Percentiles rank a stretch among this genome's conserved stretches.
Evolutionary conservation across 1,139 yeast species (phyloP).

Genomic region (Kluyveromyces sp.): DNA sequence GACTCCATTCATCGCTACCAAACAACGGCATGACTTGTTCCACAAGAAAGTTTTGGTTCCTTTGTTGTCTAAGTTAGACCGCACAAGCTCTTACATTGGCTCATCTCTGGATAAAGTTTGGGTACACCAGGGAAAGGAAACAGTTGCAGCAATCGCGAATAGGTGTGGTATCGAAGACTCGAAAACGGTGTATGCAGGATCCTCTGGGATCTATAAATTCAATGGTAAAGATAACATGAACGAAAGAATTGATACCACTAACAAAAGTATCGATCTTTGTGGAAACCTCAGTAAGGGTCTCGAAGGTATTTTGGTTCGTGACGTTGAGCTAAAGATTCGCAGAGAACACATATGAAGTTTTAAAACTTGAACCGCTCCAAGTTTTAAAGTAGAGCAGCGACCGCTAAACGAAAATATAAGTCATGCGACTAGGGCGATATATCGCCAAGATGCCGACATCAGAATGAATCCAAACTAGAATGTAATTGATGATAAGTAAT

Average conservation of each 20-base stretch:
- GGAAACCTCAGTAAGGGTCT: conserved; percentile 55
- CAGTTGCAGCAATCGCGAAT: conserved; percentile 36
- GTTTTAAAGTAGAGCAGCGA: too few relatives aligned
- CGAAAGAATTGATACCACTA: conserved; percentile 31
- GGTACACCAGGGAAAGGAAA: conserved; percentile 23
- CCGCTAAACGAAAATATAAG: too few relatives aligned
- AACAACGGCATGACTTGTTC: conserved; percentile 20
- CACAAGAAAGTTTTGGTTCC: conserved; percentile 9
- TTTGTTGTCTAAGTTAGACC: conserved; percentile 6
- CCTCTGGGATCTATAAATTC: conserved; percentile 57
- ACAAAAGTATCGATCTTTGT: conserved; percentile 45
- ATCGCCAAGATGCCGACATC: too few relatives aligned
- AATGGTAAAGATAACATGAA: conserved; percentile 33
- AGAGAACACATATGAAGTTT: too few relatives aligned
- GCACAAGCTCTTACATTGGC: conserved; percentile 38
- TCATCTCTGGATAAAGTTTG: conserved; percentile 18
- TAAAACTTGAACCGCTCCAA: too few relatives aligned
- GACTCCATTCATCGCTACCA: conserved; percentile 47
- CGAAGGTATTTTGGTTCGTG: conserved; percentile 57
- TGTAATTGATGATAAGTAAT: background rate
- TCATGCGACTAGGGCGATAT: too few relatives aligned
- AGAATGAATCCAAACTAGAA: too few relatives aligned
- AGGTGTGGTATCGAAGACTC: conserved; percentile 69
- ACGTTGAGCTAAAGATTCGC: conserved; percentile 41
- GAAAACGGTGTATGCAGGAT: conserved; percentile 54